phyloP scores from a whole-genome alignment of 2,329 filamentous ascomycete genomes.

The Sclerotinia trifoliorum region DNA sequence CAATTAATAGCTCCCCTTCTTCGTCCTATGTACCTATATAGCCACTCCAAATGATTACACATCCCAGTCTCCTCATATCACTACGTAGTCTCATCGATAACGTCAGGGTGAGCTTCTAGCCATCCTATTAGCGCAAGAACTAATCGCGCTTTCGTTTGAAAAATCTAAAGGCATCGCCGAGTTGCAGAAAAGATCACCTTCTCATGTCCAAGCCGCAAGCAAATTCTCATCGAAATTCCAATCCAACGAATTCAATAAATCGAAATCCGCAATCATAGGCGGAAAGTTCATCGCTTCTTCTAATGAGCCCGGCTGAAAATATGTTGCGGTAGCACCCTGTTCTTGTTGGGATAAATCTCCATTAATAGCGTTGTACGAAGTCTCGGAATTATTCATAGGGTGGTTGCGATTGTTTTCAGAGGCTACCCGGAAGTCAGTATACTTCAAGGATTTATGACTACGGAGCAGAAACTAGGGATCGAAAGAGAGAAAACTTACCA shows the following conservation, averaged over 20 bases:
- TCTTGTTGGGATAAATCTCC: slow-evolving; percentile 14
- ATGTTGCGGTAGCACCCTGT: slow-evolving; percentile 6
- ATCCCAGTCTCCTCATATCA: not conserved
- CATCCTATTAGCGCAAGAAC: no score
- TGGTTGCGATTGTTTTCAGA: not conserved
- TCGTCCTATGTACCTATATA: not conserved
- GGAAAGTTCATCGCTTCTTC: slow-evolving; percentile 20
- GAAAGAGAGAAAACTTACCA: not conserved
- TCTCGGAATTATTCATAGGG: not conserved
- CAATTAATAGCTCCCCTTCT: not conserved
- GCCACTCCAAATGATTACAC: no score
- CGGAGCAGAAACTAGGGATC: no score
- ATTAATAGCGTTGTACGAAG: not conserved
- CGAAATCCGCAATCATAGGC: slow-evolving; percentile 24
- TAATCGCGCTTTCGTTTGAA: not conserved
- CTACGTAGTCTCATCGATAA: not conserved
- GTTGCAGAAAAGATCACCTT: not conserved
- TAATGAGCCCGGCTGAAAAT: slow-evolving; percentile 8
- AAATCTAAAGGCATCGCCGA: not conserved
- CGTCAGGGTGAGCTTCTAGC: no score
- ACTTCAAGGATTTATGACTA: not conserved
- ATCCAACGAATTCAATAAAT: slow-evolving; percentile 29
- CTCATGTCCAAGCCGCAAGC: slow-evolving; percentile 13
- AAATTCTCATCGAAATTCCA: slow-evolving; percentile 28
- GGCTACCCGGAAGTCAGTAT: not conserved